Percentiles rank a stretch among this genome's conserved stretches.
Conservation (phyloP, 2,329 filamentous ascomycete species). For the Alternaria arborescens region DNA sequence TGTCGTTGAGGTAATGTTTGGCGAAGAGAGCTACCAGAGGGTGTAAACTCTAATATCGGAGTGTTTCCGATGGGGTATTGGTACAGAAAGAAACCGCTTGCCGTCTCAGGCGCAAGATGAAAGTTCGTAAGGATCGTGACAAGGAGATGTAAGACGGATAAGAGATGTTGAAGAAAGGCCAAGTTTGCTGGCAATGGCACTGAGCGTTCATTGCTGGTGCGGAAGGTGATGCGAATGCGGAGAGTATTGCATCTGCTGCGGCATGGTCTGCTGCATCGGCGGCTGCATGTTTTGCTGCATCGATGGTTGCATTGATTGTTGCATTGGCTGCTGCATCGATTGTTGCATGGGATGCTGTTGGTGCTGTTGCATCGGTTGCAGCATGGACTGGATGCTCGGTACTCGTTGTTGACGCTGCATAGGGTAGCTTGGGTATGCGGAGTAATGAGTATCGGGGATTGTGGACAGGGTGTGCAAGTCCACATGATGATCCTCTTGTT, state of each 20-base stretch:
- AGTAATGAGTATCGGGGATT: slow-evolving; percentile 31
- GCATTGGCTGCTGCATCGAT: slow-evolving; percentile 11
- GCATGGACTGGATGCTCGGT: slow-evolving; percentile 53
- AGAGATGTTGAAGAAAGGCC: slow-evolving; percentile 22
- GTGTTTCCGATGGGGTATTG: slow-evolving; percentile 15
- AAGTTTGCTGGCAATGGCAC: slow-evolving; percentile 17
- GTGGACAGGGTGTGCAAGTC: slow-evolving; percentile 37
- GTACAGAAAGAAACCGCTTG: slow-evolving; percentile 14
- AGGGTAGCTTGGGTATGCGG: slow-evolving; percentile 31
- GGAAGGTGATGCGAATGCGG: slow-evolving; percentile 26
- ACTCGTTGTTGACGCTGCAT: slow-evolving; percentile 42
- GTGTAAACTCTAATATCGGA: slow-evolving; percentile 10
- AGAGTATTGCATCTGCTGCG: slow-evolving; percentile 30
- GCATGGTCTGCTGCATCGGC: slow-evolving; percentile 4
- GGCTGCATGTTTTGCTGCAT: slow-evolving; percentile 15
- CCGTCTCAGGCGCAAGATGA: slow-evolving; percentile 1
- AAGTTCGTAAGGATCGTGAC: slow-evolving; percentile 29
- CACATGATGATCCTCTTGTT: slow-evolving; percentile 45
- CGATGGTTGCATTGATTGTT: slow-evolving; percentile 15
- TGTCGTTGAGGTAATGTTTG: slow-evolving; percentile 2
- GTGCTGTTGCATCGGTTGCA: slow-evolving; percentile 28
- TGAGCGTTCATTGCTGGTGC: slow-evolving; percentile 24
- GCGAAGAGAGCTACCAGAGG: slow-evolving; percentile 5
- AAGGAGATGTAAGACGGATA: slow-evolving; percentile 21
- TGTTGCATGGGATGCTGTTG: slow-evolving; percentile 9